phyloP scores from a whole-genome alignment of 164 flowering plant genomes.

The Cinnamomum micranthum region DNA sequence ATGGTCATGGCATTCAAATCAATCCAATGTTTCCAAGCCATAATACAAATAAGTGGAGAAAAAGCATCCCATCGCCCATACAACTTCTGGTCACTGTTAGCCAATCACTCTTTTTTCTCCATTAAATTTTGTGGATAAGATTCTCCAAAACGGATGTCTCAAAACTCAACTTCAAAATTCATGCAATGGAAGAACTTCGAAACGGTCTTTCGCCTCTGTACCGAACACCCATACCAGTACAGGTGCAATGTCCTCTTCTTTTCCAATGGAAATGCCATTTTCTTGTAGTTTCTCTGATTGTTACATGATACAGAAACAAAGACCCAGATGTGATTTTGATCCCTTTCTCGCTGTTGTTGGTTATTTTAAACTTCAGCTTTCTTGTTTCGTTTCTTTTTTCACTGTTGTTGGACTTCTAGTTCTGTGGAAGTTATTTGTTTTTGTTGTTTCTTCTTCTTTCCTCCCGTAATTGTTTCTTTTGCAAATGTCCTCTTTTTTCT shows the following conservation, averaged over 20 bases:
- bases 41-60: neutral
- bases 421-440: neutral
- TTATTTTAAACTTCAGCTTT: neutral
- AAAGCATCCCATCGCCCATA: neutral
- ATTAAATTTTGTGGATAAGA: conserved; percentile 10
- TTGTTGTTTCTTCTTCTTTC: neutral
- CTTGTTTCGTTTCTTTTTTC: neutral
- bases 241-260: neutral
- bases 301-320: too few species aligned
- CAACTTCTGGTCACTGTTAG: neutral
- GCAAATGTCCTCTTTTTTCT: neutral
- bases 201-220: neutral
- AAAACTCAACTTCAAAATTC: neutral
- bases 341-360: neutral
- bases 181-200: neutral
- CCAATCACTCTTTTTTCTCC: neutral
- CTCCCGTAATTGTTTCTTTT: neutral
- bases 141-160: neutral
- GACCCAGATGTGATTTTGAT: neutral
- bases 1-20: neutral
- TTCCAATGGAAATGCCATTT: neutral
- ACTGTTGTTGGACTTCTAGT: neutral
- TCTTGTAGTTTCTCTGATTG: neutral
- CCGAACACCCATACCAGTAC: neutral
- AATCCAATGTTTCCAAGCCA: neutral